Evolutionary conservation across 495 filamentous ascomycete genomes (phyloP).

Genomic region (Evernia prunastri): DNA sequence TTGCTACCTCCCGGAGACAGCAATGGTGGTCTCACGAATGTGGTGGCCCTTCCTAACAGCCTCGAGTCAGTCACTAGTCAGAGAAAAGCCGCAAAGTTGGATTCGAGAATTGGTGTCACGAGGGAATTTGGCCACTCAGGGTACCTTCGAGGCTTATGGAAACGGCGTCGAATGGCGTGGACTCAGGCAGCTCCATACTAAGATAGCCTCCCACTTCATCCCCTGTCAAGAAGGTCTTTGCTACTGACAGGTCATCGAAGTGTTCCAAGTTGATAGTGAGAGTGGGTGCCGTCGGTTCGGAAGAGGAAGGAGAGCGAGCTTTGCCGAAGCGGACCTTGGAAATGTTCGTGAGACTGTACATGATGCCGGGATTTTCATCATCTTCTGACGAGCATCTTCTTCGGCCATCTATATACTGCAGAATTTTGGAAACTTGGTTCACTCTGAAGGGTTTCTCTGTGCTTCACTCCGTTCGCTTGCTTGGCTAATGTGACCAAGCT

Average conservation of each 20-base stretch:
- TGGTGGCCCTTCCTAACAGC: background rate
- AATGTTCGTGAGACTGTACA: background rate
- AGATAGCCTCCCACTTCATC: conserved; percentile 6
- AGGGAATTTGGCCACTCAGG: background rate
- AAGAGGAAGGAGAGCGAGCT: background rate
- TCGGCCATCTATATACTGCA: background rate
- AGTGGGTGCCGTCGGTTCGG: background rate
- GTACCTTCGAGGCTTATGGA: background rate
- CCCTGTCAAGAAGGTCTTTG: background rate
- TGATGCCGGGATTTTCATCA: background rate
- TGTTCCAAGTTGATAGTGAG: background rate
- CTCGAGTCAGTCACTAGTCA: background rate
- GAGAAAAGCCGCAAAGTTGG: background rate
- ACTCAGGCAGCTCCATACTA: background rate
- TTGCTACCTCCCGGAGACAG: background rate
- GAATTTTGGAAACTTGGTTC: background rate
- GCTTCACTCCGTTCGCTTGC: background rate
- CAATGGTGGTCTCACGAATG: background rate
- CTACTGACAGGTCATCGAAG: background rate
- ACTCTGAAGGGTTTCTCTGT: background rate
- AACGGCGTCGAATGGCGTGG: background rate
- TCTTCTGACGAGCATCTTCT: background rate
- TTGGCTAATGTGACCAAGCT: background rate
- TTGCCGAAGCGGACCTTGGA: background rate
- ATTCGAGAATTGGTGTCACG: background rate